Conservation (phyloP, 306 rosid genomes). For the Casuarina glauca region DNA sequence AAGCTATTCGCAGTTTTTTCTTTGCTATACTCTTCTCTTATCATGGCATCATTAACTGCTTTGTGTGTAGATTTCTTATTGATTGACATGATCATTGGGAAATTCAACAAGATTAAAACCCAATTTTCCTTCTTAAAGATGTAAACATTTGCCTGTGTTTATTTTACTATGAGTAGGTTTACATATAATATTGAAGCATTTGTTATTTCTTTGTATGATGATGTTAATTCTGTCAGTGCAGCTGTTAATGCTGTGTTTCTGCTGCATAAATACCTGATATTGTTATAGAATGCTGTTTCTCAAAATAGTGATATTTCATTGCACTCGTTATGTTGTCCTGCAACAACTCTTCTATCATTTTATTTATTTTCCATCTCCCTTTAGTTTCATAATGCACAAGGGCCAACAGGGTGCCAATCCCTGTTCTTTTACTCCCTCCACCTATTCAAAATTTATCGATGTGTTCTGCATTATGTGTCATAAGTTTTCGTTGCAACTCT, state of each 20-base stretch:
- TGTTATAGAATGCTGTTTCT: not conserved
- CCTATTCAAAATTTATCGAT: not conserved
- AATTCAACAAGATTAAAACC: not conserved
- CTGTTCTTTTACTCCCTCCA: not conserved
- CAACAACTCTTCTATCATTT: not conserved
- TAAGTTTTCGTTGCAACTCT: too few relatives aligned
- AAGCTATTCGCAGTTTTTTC: constrained; percentile 1
- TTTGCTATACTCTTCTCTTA: not conserved
- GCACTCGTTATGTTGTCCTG: not conserved
- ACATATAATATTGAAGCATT: not conserved
- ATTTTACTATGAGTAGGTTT: not conserved
- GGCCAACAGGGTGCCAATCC: not conserved
- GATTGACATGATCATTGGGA: not conserved
- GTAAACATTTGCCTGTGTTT: constrained; percentile 2
- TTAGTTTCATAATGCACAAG: constrained; percentile 7
- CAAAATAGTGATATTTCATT: too few relatives aligned
- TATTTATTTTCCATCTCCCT: constrained; percentile 12
- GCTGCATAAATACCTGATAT: constrained; percentile 16
- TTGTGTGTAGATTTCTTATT: not conserved
- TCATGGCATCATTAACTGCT: not conserved
- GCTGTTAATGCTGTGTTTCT: constrained; percentile 11
- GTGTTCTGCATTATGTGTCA: not conserved
- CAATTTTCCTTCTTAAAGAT: not conserved
- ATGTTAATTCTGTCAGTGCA: not conserved
- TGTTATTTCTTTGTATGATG: not conserved